Base-by-base conservation (phyloP, 2,329 filamentous ascomycete species). In the Phyllosticta citrichinensis region DNA sequence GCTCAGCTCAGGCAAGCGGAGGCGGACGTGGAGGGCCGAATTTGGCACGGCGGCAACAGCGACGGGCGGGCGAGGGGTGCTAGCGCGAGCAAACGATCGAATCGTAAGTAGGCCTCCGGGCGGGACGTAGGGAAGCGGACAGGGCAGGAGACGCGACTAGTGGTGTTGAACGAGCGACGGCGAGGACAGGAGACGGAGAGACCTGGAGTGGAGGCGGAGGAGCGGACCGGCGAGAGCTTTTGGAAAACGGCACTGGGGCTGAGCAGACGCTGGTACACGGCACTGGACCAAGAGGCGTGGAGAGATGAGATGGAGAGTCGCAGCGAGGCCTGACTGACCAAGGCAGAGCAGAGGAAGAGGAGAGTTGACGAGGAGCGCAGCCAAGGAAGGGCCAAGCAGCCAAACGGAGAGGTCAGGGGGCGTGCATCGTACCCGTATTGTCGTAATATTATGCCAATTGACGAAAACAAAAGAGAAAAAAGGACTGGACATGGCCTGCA, bases 81-180 rank as follows among this genome's bases (percentile, higher is more conserved):
- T 56, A 61, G 59, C 55, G 59, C 59, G 50, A 53, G 54, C 52
- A 57, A 24, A 61, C 47, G 55, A 56, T 33, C 54, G 59, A 56
- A 50, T 54, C 47, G 35, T 47, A 22, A 40, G 35, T 47, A 22
- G 22, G 58, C 58, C 51, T 22, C 12, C 33, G 33, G 40, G 58
- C 58, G 52, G 50, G 57, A 58, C 40, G 22, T 22, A 22, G 22
- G 22, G 22, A 22, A 22, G 22, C 22, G 3, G 22, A 22, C 22
- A 22, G 3, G 22, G 3, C 22, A 22, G 35, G 19, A 24, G 53
- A 54, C 30, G 27, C 40, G 50, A 47, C 22, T 22, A 61, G 47
- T 51, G 55, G 47, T 53, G 22, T 54, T 56, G 54, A 61, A 57
- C 27, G 59, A 61, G 55, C 22, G 59, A 53, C 20, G 19, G 9